Evolutionary conservation across 345 rosid genomes (phyloP), one percentile per base, ranked within the genome.

Genomic region (Syzygium aromaticum): DNA sequence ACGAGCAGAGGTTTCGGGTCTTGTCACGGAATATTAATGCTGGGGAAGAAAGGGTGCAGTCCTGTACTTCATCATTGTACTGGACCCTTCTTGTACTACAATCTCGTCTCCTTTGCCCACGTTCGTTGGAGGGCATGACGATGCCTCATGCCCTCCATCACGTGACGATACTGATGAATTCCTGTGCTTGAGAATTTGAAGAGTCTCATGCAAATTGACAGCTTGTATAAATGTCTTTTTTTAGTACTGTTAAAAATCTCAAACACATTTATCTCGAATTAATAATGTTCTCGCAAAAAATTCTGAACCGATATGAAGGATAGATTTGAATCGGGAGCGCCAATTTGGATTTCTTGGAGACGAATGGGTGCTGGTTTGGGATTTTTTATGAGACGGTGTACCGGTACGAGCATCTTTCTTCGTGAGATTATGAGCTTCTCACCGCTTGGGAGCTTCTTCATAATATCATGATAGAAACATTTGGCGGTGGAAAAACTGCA

Each of bases 271-370:
- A 6, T 0, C 14, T 2, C 1, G 11, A 63, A 63, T 8, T 14
- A 63, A 14, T 7, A 63, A 28, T 63, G 2, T 7, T 28, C 17
- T 28, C 9, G 0, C 7, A 5, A 14, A 63, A 0, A 64, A 16
- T 0, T 7, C 15, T 0, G 7, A 64, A 28, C 5, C 1, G 2
- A 2, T n/a, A 67, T 6, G 1, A 0, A 67, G 22, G 33, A 2
- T 19, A 9, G 2, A 33, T 33, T 40, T 17, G 0, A 67, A 13
- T 33, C 22, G 0, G 23, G 21, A 3, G 0, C 0, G 0, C 3
- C 21, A 3, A 56, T 33, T 67, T 17, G 25, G 13, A 33, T 33
- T 30, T 30, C 17, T 0, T 22, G 7, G 1, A 30, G 77, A 64
- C 4, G 3, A 64, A 19, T 7, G 6, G 3, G 7, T 54, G 57